A percentile compares a stretch with the other conserved stretches of the same genome.
Conservation (phyloP, 2,329 filamentous ascomycete species). For the Fusarium temperatum region DNA sequence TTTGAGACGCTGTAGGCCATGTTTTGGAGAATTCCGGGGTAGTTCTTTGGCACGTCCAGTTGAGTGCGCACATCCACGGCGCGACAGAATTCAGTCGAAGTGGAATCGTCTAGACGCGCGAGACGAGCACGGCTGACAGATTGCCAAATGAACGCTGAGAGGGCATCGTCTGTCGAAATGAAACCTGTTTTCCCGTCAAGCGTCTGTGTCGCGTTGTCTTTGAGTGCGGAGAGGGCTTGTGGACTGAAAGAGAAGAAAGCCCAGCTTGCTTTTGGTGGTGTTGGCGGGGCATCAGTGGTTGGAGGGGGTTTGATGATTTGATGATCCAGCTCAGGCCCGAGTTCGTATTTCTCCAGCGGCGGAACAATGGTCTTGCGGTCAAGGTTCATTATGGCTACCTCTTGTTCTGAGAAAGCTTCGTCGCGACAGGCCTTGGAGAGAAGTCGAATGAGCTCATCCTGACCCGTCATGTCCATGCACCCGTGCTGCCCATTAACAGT, state of each 20-base stretch:
- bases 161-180: constrained; percentile 63
- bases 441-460: constrained; percentile 56
- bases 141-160: constrained; percentile 62
- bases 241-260: constrained; percentile 55
- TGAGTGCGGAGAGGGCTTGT: constrained; percentile 51
- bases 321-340: constrained; percentile 48
- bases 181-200: constrained; percentile 38
- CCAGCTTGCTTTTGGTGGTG: constrained; percentile 50
- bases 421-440: constrained; percentile 59
- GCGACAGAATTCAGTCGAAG: constrained; percentile 52
- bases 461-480: constrained; percentile 61
- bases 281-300: constrained; percentile 14
- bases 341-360: constrained; percentile 50
- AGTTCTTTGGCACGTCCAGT: constrained; percentile 53
- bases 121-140: constrained; percentile 53
- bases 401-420: constrained; percentile 56
- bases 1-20: constrained; percentile 53
- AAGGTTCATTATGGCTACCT: constrained; percentile 55
- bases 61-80: constrained; percentile 58
- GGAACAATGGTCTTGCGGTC: constrained; percentile 50
- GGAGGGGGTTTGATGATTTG: constrained; percentile 44
- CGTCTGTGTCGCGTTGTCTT: constrained; percentile 47
- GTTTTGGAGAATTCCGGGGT: constrained; percentile 59
- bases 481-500: constrained; percentile 59
- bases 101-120: constrained; percentile 41